A percentile compares a stretch with the other conserved stretches of the same genome.
Conservation (phyloP, 805 yeast species). For the Metschnikowia lachancei region DNA sequence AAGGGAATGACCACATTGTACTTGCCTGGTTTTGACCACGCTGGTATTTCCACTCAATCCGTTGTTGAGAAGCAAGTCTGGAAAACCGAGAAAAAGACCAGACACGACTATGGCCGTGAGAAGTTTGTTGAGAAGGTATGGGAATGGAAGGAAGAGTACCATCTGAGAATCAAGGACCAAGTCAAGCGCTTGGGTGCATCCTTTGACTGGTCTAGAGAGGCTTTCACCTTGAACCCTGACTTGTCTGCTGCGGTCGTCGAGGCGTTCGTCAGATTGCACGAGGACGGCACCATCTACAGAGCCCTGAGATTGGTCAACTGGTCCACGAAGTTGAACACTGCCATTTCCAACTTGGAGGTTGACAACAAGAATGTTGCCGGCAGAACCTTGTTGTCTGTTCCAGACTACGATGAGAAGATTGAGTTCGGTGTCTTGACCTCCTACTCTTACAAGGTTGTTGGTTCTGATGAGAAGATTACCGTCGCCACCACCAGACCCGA, state of each 20-base stretch:
- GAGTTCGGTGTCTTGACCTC: constrained; percentile 98
- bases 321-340: constrained; percentile 93
- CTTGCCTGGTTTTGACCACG: constrained; percentile 97
- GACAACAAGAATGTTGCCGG: constrained; percentile 88
- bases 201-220: constrained; percentile 94
- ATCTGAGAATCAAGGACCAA: constrained; percentile 78
- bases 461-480: constrained; percentile 77
- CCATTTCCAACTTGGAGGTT: constrained; percentile 93
- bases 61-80: constrained; percentile 95
- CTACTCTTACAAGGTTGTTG: constrained; percentile 85
- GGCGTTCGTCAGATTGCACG: constrained; percentile 87
- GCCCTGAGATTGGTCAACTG: constrained; percentile 92
- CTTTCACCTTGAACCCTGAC: constrained; percentile 83
- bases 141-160: constrained; percentile 98
- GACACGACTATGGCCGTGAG: constrained; percentile 95
- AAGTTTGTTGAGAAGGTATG: constrained; percentile 83
- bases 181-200: constrained; percentile 90
- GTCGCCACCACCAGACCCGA: constrained; percentile 99
- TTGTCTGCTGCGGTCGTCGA: constrained; percentile 79
- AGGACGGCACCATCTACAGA: constrained; percentile 93
- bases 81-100: constrained; percentile 82
- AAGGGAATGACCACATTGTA: constrained; percentile 90
- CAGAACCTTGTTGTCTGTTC: constrained; percentile 75
- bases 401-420: constrained; percentile 84
- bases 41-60: constrained; percentile 98